These are phyloP conservation scores for Paraleonurus japonicus DNA, from an alignment of 257 asterid genomes.

Conservation along the genomic window DNA sequence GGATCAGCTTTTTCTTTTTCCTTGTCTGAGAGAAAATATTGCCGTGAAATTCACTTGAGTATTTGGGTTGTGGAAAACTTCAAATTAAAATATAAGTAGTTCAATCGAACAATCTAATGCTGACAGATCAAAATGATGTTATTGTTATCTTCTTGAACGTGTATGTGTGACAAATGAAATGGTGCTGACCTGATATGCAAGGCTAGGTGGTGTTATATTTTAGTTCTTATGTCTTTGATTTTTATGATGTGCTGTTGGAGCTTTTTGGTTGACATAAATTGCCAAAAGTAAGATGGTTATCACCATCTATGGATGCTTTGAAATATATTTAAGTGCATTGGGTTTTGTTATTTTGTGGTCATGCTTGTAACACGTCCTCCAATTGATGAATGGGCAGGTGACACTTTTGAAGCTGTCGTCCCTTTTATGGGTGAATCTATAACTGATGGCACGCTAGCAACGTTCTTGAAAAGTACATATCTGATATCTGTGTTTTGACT, in stretches of 20 bases:
- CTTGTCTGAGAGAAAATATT: slow-evolving; percentile 10
- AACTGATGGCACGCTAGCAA: slow-evolving; percentile 84
- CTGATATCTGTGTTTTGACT: not conserved
- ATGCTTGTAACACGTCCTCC: slow-evolving; percentile 11
- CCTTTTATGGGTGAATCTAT: slow-evolving; percentile 98
- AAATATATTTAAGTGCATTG: not conserved
- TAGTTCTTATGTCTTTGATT: not conserved
- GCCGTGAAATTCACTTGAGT: not conserved
- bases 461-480: slow-evolving; percentile 75
- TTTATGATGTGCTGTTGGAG: slow-evolving; percentile 10
- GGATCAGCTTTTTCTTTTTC: not conserved
- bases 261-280: not conserved
- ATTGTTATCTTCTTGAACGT: slow-evolving; percentile 8
- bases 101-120: not conserved
- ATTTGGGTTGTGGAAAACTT: not conserved
- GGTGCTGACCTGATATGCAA: not conserved
- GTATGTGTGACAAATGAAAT: not conserved
- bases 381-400: slow-evolving; percentile 47
- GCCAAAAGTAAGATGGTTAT: not conserved
- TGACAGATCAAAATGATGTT: not conserved
- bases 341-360: not conserved
- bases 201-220: slow-evolving; percentile 2
- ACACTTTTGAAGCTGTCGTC: slow-evolving; percentile 82
- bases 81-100: not conserved
- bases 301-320: not conserved